Evolutionary conservation across 176 grass and related monocot species (phyloP), one percentile per base, ranked within the genome.

Genomic region (Triticum timopheevii): DNA sequence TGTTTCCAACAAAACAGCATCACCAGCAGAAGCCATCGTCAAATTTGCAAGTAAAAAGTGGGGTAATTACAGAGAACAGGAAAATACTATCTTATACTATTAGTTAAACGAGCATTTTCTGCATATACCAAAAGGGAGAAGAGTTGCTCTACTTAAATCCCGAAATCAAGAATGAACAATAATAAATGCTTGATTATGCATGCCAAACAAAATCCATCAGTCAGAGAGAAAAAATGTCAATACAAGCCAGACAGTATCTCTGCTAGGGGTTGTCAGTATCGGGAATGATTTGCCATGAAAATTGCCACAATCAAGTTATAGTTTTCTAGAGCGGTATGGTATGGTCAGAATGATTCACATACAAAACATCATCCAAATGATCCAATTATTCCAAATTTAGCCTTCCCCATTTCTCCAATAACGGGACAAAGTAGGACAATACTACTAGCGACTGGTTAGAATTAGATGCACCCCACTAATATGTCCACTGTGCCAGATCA

Each of bases 121-220:
- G 5, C 59, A 79, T 36, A 36, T 2, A 87, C 10, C 33, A 61
- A 65, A 73, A 63, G 11, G 75, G 83, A 82, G 20, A 59, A 70
- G 49, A 54, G 50, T 15, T 78, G 30, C 64, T 86, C 2, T 73
- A 42, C 61, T 83, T 59, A 66, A 85, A 81, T 59, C 23, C 77
- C 30, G 8, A 38, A 76, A 45, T 49, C 13, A 59, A 45, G 34
- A 66, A 76, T 61, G 38, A 24, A 68, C 20, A 35, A 40, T 24
- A 68, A 74, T 24, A 68, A 74, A 44, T 24, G 8, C 12, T 45
- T 63, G 38, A 73, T 56, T 42, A 47, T 3, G 42, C 27, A 62
- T 62, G 70, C 20, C 35, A 74, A 15, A 78, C 8, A 70, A 50
- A 31, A 62, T 34, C 49, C 61, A 22, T 27, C 69, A 69, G 25